phyloP scores from a whole-genome alignment of 495 filamentous ascomycete species.

The Neurospora discreta region DNA sequence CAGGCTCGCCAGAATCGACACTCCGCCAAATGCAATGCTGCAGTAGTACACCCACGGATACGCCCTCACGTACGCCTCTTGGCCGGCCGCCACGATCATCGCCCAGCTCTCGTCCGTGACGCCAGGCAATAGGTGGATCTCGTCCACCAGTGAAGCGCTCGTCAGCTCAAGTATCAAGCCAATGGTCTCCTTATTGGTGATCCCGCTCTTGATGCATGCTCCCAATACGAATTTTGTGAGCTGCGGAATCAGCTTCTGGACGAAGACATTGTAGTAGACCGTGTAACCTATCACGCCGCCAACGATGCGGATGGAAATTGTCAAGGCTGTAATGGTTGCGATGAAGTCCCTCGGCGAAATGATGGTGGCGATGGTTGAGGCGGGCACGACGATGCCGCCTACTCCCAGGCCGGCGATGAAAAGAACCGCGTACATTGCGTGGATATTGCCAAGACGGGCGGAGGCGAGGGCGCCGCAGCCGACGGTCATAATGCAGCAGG shows the following conservation, averaged over 20 bases:
- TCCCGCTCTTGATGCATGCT: constrained; percentile 42
- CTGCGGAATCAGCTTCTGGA: constrained; percentile 48
- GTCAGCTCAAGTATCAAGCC: constrained; percentile 45
- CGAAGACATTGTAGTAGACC: constrained; percentile 68
- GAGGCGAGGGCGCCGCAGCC: constrained; percentile 54
- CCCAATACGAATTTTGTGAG: constrained; percentile 42
- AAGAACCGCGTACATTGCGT: constrained; percentile 50
- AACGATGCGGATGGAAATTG: constrained; percentile 59
- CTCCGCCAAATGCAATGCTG: constrained; percentile 54
- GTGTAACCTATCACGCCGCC: constrained; percentile 62
- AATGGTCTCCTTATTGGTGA: constrained; percentile 35
- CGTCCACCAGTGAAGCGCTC: constrained; percentile 40
- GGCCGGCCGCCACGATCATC: constrained; percentile 50
- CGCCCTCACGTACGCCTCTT: constrained; percentile 48
- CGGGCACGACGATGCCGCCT: constrained; percentile 63
- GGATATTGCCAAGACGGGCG: constrained; percentile 46
- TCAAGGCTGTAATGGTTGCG: constrained; percentile 63
- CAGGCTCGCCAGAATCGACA: constrained; percentile 51
- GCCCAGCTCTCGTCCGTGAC: constrained; percentile 45
- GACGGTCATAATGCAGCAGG: constrained; percentile 57
- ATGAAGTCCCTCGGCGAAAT: constrained; percentile 64
- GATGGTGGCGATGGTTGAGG: constrained; percentile 46
- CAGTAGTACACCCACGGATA: constrained; percentile 61
- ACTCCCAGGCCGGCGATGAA: constrained; percentile 57
- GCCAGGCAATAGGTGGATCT: constrained; percentile 44